Evolutionary conservation across 2,329 filamentous ascomycete species (phyloP), one percentile per base, ranked within the genome.

Genomic region (Tolypocladium endophyticum): DNA sequence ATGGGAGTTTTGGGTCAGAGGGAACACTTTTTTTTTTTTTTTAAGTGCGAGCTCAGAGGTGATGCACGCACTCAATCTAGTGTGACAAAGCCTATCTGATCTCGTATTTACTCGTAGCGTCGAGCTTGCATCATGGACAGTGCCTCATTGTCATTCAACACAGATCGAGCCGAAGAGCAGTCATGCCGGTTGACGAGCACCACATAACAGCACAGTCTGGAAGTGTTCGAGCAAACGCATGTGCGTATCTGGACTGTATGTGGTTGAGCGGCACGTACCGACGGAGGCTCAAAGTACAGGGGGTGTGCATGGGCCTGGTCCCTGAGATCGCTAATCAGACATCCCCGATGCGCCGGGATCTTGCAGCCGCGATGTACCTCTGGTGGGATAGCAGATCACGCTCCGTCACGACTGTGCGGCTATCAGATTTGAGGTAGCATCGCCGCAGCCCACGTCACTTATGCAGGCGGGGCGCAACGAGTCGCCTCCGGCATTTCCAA

Each of bases 281-380:
- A 52, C 47, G 28, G 47, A 30, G 25, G 25, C 28, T 14, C 4
- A 14, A 25, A 52, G 50, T 35, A 35, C 30, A 16, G 50, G 50
- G 39, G 50, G 28, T 14, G 28, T n/a, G 50, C 30, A n/a, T 35
- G 1, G 4, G 11, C 20, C 50, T 12, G 30, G 30, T 35, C 50
- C 50, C 30, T 33, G 28, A 35, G 50, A 53, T 53, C 50, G 28
- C 50, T 53, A 53, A n/a, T 18, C 50, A 53, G 50, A 53, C 50
- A 11, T 52, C 47, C 47, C 47, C 25, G 28, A 52, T n/a, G 28
- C 47, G 25, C 28, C 47, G 28, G 50, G 50, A 53, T 53, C 50
- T 53, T 11, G 50, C 50, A 53, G 50, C 50, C 50, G 28, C 50
- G 8, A 14, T 35, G 18, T 35, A 53, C 50, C 50, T 5, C 50